These are phyloP conservation scores for Trichoderma oligosporum DNA, from an alignment of 2,329 filamentous ascomycete species.

Conservation along the genomic window DNA sequence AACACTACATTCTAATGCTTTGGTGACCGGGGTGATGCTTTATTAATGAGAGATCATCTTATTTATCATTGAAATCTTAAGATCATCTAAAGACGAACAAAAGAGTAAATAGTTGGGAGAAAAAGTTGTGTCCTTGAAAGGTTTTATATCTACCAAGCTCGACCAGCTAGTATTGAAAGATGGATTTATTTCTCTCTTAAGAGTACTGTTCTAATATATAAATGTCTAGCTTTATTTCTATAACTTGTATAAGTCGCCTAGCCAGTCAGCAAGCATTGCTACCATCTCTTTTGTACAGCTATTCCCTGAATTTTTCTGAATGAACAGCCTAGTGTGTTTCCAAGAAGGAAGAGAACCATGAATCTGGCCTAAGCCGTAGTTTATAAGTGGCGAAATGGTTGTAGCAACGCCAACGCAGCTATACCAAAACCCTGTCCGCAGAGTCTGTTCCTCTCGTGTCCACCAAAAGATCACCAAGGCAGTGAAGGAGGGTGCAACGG, in stretches of 20 bases:
- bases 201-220: background rate
- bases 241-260: background rate
- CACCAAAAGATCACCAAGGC: conserved; percentile 6
- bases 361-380: conserved; percentile 4
- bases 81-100: no score
- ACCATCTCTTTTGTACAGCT: conserved; percentile 14
- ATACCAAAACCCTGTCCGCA: conserved; percentile 2
- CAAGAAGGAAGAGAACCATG: conserved; percentile 1
- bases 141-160: no score
- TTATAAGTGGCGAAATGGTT: conserved; percentile 3
- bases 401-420: conserved; percentile 6
- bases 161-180: no score
- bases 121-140: no score
- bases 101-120: no score
- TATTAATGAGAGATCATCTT: no score
- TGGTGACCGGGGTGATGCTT: no score
- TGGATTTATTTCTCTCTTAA: no score
- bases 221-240: background rate
- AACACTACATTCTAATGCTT: no score
- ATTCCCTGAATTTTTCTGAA: conserved; percentile 6
- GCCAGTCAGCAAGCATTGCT: conserved; percentile 6
- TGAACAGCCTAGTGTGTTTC: background rate
- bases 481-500: background rate
- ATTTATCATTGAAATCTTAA: no score
- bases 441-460: conserved; percentile 6